Evolutionary conservation across 139 green algal species (phyloP), one percentile per base, ranked within the genome.

Genomic region (Penium margaritaceum): DNA sequence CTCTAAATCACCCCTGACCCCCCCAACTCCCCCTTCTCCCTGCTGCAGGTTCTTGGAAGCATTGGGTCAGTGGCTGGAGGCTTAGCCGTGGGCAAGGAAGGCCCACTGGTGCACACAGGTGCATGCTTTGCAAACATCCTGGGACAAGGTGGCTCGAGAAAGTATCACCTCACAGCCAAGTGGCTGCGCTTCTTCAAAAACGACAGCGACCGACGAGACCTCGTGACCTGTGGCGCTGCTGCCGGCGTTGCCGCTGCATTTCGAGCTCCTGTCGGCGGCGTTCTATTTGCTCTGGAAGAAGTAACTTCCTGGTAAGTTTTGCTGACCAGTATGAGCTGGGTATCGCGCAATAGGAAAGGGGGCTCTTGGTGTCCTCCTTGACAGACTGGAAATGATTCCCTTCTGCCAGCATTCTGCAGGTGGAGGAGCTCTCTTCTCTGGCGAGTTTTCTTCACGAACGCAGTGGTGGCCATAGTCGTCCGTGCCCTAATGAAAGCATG

Each of bases 221-320:
- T 80, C 7, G 73, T 80, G 65, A 89, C 87, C 1, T 89, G 81
- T 63, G 90, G 90, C 4, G 82, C 89, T 19, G 88, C 86, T 30
- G 79, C 84, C 36, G 90, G 90, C 9, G 87, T 93, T 58, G 88
- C 90, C 12, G 90, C 88, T 15, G 90, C 90, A 2, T 95, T 95
- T 74, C 77, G 87, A 33, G 80, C 88, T 0, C 90, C 89, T 7
- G 84, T 95, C 36, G 90, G 90, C 32, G 90, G 90, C 15, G 88
- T 95, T 54, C 80, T 95, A 51, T 95, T 95, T 83, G 89, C 89
- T 7, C 80, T 95, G 36, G 90, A 95, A 74, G 89, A 95, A 81
- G 84, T 86, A 69, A 88, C 86, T 2, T 87, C 74, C 17, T 82
- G 75, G 75, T 78, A 1, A 67, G 70, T 75, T 7, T 30, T 69